Evolutionary conservation across 768 basidiomycete species (phyloP).

Genomic region (Collybiopsis confluens): DNA sequence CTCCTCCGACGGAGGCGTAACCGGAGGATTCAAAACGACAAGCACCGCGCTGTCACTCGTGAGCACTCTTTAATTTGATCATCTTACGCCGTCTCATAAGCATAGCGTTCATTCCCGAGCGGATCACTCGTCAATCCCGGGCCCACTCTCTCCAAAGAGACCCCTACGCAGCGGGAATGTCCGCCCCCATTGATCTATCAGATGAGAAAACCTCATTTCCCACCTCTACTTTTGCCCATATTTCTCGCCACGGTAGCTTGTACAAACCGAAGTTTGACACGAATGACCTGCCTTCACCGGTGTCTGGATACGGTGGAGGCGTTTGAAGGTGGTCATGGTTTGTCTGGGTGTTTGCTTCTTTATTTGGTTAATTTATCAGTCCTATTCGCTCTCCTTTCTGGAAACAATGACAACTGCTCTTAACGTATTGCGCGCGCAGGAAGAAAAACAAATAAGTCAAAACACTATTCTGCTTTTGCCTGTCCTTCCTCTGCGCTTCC

Average conservation of each 20-base stretch:
- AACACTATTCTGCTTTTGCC: background rate
- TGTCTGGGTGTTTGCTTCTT: too few relatives aligned
- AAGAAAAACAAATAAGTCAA: background rate
- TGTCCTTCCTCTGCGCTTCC: conserved; percentile 1
- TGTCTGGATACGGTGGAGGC: conserved; percentile 4
- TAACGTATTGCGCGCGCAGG: background rate
- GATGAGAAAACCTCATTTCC: background rate
- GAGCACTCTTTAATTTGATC: background rate
- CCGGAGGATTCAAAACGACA: background rate
- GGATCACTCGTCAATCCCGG: background rate
- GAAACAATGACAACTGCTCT: too few relatives aligned
- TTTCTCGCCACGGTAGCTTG: conserved; percentile 2
- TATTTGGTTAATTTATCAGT: too few relatives aligned
- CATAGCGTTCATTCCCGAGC: background rate
- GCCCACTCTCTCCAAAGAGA: background rate
- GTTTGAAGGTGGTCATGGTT: too few relatives aligned
- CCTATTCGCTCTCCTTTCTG: too few relatives aligned
- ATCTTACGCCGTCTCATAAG: background rate
- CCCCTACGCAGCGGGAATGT: background rate
- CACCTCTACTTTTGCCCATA: background rate
- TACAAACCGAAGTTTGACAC: conserved; percentile 4
- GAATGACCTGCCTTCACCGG: background rate
- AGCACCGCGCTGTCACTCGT: background rate
- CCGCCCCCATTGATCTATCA: background rate
- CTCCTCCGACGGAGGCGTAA: background rate